Evolutionary conservation across 305 asterid species (phyloP).

Genomic region (Lippia alba): DNA sequence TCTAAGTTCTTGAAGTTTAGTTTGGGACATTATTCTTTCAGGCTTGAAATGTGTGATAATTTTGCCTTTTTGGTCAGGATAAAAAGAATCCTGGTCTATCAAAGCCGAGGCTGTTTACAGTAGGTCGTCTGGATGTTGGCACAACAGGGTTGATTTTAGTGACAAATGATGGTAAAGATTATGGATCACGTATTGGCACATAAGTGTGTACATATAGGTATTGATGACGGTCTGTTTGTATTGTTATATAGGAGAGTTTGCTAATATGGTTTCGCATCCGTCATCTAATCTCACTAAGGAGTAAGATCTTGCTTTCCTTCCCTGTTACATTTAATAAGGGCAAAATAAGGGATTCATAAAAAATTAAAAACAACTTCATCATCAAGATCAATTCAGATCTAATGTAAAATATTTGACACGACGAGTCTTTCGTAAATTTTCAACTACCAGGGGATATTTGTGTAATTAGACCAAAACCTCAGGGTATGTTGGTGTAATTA

Average conservation of each 20-base stretch:
- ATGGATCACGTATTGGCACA: conserved; percentile 12
- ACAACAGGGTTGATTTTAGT: conserved; percentile 91
- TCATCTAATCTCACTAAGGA: conserved; percentile 90
- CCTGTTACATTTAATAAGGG: no score
- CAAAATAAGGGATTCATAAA: no score
- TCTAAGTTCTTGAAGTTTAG: conserved; percentile 14
- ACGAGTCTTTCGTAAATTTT: no score
- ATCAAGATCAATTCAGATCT: no score
- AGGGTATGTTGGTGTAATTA: no score
- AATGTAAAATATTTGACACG: no score
- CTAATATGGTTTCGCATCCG: conserved; percentile 91
- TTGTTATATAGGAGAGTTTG: conserved; percentile 77
- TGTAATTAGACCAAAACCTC: no score
- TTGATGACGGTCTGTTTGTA: conserved; percentile 5
- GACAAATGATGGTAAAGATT: conserved; percentile 85
- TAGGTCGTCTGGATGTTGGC: conserved; percentile 97
- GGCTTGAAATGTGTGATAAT: conserved; percentile 23
- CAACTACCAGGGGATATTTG: no score
- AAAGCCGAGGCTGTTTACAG: conserved; percentile 87
- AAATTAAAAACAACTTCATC: no score
- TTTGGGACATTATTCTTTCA: conserved; percentile 17
- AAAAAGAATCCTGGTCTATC: conserved; percentile 81
- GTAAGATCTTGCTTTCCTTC: conserved; percentile 55
- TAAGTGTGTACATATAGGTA: conserved; percentile 16
- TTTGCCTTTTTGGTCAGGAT: conserved; percentile 43